Conservation (phyloP, 164 flowering plant species). For the Magnolia kwangsiensis region DNA sequence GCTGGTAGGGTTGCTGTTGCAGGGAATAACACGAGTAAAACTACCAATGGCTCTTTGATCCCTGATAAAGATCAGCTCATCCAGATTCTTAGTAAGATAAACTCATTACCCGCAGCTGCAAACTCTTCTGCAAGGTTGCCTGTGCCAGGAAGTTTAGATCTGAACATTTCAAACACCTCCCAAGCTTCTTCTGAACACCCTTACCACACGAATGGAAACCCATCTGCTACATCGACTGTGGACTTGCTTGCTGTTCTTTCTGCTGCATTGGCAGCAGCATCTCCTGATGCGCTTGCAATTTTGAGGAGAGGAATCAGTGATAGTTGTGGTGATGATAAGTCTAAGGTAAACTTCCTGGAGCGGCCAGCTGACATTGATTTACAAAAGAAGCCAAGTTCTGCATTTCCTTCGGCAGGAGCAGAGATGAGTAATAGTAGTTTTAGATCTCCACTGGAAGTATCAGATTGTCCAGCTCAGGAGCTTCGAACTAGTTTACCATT, state of each 20-base stretch:
- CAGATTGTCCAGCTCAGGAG: slow-evolving; percentile 48
- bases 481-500: slow-evolving; percentile 45
- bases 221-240: slow-evolving; percentile 48
- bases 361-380: slow-evolving; percentile 26
- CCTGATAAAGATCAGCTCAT: slow-evolving; percentile 61
- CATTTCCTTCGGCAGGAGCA: slow-evolving; percentile 35
- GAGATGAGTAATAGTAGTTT: slow-evolving; percentile 54
- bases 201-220: slow-evolving; percentile 30
- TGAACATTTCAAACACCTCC: slow-evolving; percentile 24
- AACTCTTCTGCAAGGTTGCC: slow-evolving; percentile 43
- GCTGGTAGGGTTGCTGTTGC: neutral
- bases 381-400: slow-evolving; percentile 28
- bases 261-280: slow-evolving; percentile 40
- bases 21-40: slow-evolving; percentile 46
- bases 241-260: slow-evolving; percentile 70
- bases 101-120: slow-evolving; percentile 48
- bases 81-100: slow-evolving; percentile 72
- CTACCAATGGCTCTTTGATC: slow-evolving; percentile 20
- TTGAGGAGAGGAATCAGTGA: slow-evolving; percentile 47
- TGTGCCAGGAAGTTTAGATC: slow-evolving; percentile 26
- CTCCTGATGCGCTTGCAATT: slow-evolving; percentile 38
- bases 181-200: slow-evolving; percentile 32
- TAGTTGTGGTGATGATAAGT: slow-evolving; percentile 41
- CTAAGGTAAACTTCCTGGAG: slow-evolving; percentile 31
- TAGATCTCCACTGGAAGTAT: slow-evolving; percentile 54